Base-by-base conservation (phyloP, 192 early-diverging fungal genomes). In the Rhizoclosmatium globosum region DNA sequence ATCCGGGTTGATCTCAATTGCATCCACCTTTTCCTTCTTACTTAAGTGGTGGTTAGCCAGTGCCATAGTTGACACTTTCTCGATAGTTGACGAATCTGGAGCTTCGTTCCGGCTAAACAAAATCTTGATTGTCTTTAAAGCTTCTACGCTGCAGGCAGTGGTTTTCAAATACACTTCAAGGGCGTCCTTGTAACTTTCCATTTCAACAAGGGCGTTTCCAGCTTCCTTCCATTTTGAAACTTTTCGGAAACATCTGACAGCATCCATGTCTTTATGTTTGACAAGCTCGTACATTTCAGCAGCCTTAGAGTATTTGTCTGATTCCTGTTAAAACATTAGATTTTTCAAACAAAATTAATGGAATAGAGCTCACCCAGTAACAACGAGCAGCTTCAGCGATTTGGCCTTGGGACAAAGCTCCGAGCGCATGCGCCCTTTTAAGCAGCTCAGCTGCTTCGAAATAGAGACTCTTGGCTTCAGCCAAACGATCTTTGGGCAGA, bases 381-480 rank as follows among this genome's bases (percentile, higher is more conserved):
- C 73, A 74, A n/a, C 60, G 73, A 4, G 73, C 73, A 19, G 73
- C 73, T 64, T 64, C 38, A 43, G 23, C 19, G 9, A 64, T 17
- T 4, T 74, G 7, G 6, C 11, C 19, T 44, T 60, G 39, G 15
- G 57, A 38, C 43, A 74, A 50, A 13, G 7, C 4, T 23, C 60
- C 31, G 2, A 64, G 17, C n/a, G 57, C 19, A 46, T 64, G 23
- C 7, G 73, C 73, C 41, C 56, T 60, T 23, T 31, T 74, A 19
- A 74, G 62, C 7, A 74, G 44, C 19, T 74, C 73, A n/a, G 58
- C 73, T 19, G 73, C 73, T 50, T 74, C 61, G 13, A 46, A 64
- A 64, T 48, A 64, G 9, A 74, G 45, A 13, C 44, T 21, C 44
- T 74, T 74, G 23, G 60, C 39, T 64, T 74, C 73, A 9, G 3